A percentile compares a stretch with the other conserved stretches of the same genome.
Conservation (phyloP, 1,139 yeast species). For the Yamadazyma pseudoaaseri region DNA sequence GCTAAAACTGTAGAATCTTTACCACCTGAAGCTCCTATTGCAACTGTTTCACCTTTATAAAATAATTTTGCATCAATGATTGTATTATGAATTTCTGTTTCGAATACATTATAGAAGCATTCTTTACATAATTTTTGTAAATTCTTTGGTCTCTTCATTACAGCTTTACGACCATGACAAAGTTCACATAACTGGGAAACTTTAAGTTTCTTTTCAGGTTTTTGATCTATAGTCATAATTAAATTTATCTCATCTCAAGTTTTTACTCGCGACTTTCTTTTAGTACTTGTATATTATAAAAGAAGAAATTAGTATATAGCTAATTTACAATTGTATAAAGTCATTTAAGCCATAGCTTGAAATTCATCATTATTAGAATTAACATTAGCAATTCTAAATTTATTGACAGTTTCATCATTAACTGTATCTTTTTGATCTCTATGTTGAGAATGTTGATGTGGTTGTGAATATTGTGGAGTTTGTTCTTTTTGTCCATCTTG, state of each 20-base stretch:
- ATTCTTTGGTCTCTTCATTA: slow-evolving; percentile 89
- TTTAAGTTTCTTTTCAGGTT: slow-evolving; percentile 31
- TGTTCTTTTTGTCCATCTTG: slow-evolving; percentile 34
- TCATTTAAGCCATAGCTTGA: slow-evolving; percentile 25
- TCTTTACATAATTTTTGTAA: slow-evolving; percentile 87
- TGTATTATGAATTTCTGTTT: slow-evolving; percentile 93
- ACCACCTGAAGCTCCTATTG: slow-evolving; percentile 98
- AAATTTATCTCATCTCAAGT: slow-evolving; percentile 4
- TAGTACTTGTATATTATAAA: background rate
- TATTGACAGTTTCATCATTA: slow-evolving; percentile 34
- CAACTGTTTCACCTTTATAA: slow-evolving; percentile 78
- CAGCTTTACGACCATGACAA: slow-evolving; percentile 84
- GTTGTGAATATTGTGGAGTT: slow-evolving; percentile 30
- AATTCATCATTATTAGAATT: slow-evolving; percentile 48
- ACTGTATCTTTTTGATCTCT: slow-evolving; percentile 15
- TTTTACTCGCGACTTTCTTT: background rate
- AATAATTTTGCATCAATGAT: slow-evolving; percentile 71
- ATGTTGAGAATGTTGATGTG: slow-evolving; percentile 28
- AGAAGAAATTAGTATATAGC: slow-evolving; percentile 4
- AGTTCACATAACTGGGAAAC: slow-evolving; percentile 66
- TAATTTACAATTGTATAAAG: slow-evolving; percentile 8
- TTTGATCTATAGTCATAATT: slow-evolving; percentile 11
- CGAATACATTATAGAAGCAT: slow-evolving; percentile 89
- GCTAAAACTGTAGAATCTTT: slow-evolving; percentile 97
- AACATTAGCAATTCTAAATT: slow-evolving; percentile 48